Evolutionary conservation across 169 alveolate species (phyloP).

Genomic region (Eimeria sp.): DNA sequence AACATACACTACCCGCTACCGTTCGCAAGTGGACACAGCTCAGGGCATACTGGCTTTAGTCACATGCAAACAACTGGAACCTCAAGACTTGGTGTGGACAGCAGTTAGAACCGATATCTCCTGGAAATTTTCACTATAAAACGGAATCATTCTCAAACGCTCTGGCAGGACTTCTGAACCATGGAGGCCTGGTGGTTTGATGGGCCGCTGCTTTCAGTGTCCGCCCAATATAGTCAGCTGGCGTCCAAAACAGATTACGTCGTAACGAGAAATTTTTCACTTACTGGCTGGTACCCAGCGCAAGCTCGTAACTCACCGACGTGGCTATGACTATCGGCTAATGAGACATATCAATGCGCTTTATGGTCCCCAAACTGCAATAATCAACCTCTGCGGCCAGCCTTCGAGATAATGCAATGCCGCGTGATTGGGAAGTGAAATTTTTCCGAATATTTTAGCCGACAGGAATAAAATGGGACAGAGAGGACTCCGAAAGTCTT

Average conservation of each 20-base stretch:
- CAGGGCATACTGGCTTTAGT: conserved; percentile 1
- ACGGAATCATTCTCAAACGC: not conserved
- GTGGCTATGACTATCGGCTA: not conserved
- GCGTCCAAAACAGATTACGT: not conserved
- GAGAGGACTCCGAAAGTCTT: not conserved
- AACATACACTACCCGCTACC: not conserved
- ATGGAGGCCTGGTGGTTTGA: not conserved
- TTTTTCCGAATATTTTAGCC: not conserved
- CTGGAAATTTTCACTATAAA: not conserved
- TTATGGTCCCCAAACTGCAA: not conserved
- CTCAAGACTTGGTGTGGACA: not conserved
- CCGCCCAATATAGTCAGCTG: not conserved
- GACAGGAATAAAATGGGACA: not conserved
- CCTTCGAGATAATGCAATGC: not conserved
- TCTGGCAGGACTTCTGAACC: not conserved
- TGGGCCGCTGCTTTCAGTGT: too few species aligned
- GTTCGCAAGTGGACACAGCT: not conserved
- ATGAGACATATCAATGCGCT: not conserved
- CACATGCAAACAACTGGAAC: not conserved
- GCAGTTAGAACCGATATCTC: not conserved
- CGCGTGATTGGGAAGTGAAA: not conserved
- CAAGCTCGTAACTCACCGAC: not conserved
- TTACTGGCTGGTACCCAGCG: conserved; percentile 28
- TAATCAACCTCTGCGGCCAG: not conserved
- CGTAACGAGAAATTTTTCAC: not conserved